Conservation (phyloP, 331 rosid genomes). For the Saraca asoca region DNA sequence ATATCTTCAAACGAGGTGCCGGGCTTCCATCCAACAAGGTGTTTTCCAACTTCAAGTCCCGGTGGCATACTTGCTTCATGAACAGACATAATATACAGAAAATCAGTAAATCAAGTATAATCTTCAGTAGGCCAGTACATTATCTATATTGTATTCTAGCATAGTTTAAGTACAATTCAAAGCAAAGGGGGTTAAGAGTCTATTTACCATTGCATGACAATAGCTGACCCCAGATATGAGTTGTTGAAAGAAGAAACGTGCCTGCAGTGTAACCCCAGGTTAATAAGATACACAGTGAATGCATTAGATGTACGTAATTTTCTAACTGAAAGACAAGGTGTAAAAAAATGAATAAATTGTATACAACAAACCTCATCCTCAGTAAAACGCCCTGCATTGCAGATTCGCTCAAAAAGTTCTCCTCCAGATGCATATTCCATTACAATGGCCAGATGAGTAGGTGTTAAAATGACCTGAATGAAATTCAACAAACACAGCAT, state of each 20-base stretch:
- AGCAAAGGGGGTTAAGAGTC: conserved; percentile 15
- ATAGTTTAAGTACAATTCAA: conserved; percentile 11
- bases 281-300: conserved; percentile 14
- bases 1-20: conserved; percentile 84
- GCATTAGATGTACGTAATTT: conserved; percentile 2
- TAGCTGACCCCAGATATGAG: conserved; percentile 95
- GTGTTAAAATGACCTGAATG: conserved; percentile 74
- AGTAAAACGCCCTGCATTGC: conserved; percentile 73
- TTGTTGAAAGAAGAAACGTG: conserved; percentile 97
- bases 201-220: conserved; percentile 85
- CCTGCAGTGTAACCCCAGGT: conserved; percentile 49
- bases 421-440: conserved; percentile 99
- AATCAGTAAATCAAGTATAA: conserved; percentile 27
- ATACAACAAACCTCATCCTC: conserved; percentile 76
- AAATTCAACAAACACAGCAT: conserved; percentile 9
- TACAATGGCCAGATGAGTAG: conserved; percentile 92
- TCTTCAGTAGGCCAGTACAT: conserved; percentile 3
- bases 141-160: conserved; percentile 18
- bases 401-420: conserved; percentile 75
- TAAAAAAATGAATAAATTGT: conserved; percentile 26
- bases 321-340: background rate
- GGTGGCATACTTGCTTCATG: conserved; percentile 94
- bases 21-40: conserved; percentile 90
- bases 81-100: conserved; percentile 39
- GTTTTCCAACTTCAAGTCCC: conserved; percentile 92